phyloP scores from a whole-genome alignment of 179 eudicot genomes.

The Beta lomatogona region DNA sequence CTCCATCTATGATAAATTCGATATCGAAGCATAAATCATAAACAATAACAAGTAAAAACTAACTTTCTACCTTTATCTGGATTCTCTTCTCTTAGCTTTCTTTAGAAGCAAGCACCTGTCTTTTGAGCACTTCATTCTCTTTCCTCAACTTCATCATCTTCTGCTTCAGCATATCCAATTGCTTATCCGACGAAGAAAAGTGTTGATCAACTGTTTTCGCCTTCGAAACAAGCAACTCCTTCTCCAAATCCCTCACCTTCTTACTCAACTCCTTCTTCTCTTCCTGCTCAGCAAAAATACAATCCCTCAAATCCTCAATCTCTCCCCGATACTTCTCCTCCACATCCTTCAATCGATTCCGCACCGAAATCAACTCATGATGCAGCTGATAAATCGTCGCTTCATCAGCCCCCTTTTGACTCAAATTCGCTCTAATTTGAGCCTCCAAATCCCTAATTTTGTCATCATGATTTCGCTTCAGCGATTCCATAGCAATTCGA shows the following conservation, averaged over 20 bases:
- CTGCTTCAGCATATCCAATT: slow-evolving; percentile 34
- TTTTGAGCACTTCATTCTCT: slow-evolving; percentile 33
- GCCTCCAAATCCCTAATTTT: slow-evolving; percentile 29
- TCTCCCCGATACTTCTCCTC: slow-evolving; percentile 28
- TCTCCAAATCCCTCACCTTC: slow-evolving; percentile 37
- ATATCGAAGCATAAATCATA: background rate
- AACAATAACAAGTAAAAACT: background rate
- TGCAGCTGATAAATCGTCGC: slow-evolving; percentile 31
- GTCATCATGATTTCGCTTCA: slow-evolving; percentile 20
- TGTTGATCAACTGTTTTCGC: slow-evolving; percentile 21
- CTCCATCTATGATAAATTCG: background rate
- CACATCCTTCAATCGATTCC: slow-evolving; percentile 25
- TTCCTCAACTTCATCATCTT: slow-evolving; percentile 41
- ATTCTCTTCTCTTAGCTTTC: background rate
- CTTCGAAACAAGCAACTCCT: slow-evolving; percentile 34
- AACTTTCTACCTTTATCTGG: background rate
- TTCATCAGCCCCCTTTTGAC: slow-evolving; percentile 27
- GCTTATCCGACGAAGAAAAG: slow-evolving; percentile 28
- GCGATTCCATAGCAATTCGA: slow-evolving; percentile 9
- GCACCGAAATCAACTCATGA: slow-evolving; percentile 22
- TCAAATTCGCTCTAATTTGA: slow-evolving; percentile 22
- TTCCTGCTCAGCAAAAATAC: slow-evolving; percentile 33
- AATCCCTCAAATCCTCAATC: slow-evolving; percentile 37
- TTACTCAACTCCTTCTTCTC: slow-evolving; percentile 35
- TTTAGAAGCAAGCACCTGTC: slow-evolving; percentile 21